Evolutionary conservation across 495 filamentous ascomycete genomes (phyloP), one percentile per base, ranked within the genome.

Genomic region (Penicillium coffeae): DNA sequence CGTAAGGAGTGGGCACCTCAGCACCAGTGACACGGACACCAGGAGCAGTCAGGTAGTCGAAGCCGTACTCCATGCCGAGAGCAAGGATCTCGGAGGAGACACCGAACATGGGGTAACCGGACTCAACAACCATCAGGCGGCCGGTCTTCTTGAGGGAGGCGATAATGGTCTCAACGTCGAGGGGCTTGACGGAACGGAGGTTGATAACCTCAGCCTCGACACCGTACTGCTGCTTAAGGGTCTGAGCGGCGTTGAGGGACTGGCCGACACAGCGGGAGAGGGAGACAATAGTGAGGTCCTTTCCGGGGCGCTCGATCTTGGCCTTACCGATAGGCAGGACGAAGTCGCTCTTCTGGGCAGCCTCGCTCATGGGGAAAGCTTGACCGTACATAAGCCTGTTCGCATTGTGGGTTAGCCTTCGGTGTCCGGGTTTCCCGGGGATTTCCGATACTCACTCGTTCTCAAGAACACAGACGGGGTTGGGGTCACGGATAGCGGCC

Each of bases 131-230:
- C 72, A 98, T 83, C 50, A 98, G 79, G 62, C 85, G 86, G 63
- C 87, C 87, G 18, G 93, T 98, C 85, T 98, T 98, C 85, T 96
- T 96, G 63, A 97, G 86, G 12, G 90, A 95, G 69, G 92, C 89
- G 64, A 95, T 79, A 65, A 98, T 96, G 45, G 86, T 79, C 72
- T 96, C 91, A 34, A 98, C 83, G 65, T 98, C 93, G 44, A 98
- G 78, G 30, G 93, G 93, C 80, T 96, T 98, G 71, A 98, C 70
- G 50, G 90, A 95, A 55, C 93, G 89, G 42, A 98, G 84, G 78
- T 98, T 98, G 81, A 98, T 88, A 46, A 98, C 94, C 73, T 98
- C 93, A 45, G 80, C 85, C 47, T 97, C 94, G 37, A 98, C 82
- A 51, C 93, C 93, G 71, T 96, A 96, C 69, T 93, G 93, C 73